Base-by-base conservation (phyloP, 2,329 filamentous ascomycete species). In the Ophiocordyceps camponoti-floridani region DNA sequence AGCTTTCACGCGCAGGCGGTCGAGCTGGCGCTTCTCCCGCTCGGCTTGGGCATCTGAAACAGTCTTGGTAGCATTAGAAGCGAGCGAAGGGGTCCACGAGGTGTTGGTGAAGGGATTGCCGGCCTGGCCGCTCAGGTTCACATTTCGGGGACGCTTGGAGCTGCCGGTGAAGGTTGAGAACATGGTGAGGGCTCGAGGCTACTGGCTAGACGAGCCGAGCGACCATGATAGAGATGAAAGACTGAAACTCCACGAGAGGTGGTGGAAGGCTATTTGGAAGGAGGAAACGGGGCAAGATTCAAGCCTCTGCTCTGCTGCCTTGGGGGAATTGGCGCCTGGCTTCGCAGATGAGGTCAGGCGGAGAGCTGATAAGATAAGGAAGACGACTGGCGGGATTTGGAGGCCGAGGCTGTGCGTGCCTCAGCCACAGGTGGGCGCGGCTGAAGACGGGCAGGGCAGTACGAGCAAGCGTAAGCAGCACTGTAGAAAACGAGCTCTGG, bases 151-250 rank as follows among this genome's bases (percentile, higher is more conserved):
- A 52, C 84, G 83, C 56, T 85, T 80, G 54, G 86, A 84, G 63
- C 67, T 84, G 53, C 91, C 91, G 23, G 84, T 91, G 66, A 98
- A 98, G 45, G 83, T 87, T 49, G 83, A 80, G 65, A 91, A 93
- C 89, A 95, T 95, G 58, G 53, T 23, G 23, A 23, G 23, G 23
- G 23, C 23, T 3, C 54, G 41, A 27, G 28, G 43, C 23, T 30
- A 23, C 27, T 43, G 26, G 43, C 44, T 45, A 40, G 41, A 42
- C 46, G 31, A 43, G 26, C 40, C 41, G 37, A 40, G 18, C 11
- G 30, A n/a, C 18, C 46, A 47, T 47, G 38, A 23, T 46, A 43
- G 27, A n/a, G 11, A n/a, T 16, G 41, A 16, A 26, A 10, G 30
- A 14, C n/a, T 16, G 14, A 28, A 16, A 16, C 16, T 40, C 35